Evolutionary conservation across 495 filamentous ascomycete genomes (phyloP), one percentile per base, ranked within the genome.

Genomic region (Delitschia confertaspora): DNA sequence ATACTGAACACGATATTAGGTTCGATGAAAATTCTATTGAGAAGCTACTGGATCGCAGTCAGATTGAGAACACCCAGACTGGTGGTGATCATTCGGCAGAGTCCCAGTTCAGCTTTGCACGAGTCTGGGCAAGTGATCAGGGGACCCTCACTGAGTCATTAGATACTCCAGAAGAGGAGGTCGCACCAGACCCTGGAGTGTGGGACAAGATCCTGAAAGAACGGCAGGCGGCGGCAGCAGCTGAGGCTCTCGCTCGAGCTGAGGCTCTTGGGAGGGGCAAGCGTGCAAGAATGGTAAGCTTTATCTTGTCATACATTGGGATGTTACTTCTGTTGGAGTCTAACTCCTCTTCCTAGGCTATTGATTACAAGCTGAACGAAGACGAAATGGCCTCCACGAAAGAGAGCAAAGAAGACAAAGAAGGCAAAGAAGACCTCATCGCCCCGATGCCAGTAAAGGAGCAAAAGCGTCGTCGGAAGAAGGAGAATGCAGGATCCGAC

Each of bases 161-260:
- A 9, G 57, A 75, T 22, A 73, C 78, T 14, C 51, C 65, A 1
- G 73, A 78, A 24, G 67, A 69, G 1, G 68, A 74, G 8, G 51
- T 61, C 0, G 50, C 63, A 1, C 62, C 68, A 0, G 78, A 78
- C 57, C 61, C 69, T n/a, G 74, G 73, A 16, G 73, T 91, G 1
- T 98, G 91, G 91, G 87, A 93, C 19, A 77, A 79, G 46, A 91
- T 98, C 33, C 69, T 98, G 13, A 71, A 77, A 34, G 72, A 89
- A 57, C 82, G 91, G 19, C 85, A 93, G 53, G 76, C 74, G 34
- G 77, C 80, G 24, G 88, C 87, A 0, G 68, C 72, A 3, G 70
- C 70, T 45, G 85, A 93, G 49, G 74, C 74, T 3, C 73, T 73
- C 22, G 69, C 67, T 4, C 72, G 74, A 33, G 67, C 74, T 22